Evolutionary conservation across 225 moss, liverwort and hornwort genomes (phyloP).

Genomic region (Polytrichum commune): DNA sequence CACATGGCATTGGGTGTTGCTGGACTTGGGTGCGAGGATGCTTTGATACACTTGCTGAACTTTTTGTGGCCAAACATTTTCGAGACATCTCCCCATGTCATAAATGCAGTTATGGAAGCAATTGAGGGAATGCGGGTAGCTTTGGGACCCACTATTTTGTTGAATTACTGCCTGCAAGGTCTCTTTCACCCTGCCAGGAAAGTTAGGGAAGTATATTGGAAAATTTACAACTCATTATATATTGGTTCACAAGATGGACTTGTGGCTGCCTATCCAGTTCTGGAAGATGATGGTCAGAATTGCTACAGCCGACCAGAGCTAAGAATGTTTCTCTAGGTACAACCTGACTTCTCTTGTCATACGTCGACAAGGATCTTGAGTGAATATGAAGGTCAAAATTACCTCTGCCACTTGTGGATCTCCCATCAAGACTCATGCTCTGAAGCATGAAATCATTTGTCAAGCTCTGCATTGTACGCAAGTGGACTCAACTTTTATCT

Average conservation of each 20-base stretch:
- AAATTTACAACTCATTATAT: slow-evolving; percentile 94
- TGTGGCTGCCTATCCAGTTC: slow-evolving; percentile 88
- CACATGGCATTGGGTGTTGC: slow-evolving; percentile 98
- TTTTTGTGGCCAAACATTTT: slow-evolving; percentile 98
- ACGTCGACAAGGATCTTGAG: slow-evolving; percentile 9
- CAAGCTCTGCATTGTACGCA: slow-evolving; percentile 14
- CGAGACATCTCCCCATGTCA: slow-evolving; percentile 99
- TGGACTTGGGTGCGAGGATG: slow-evolving; percentile 97
- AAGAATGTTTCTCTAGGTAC: slow-evolving; percentile 80
- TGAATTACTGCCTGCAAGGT: slow-evolving; percentile 94
- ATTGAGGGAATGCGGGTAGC: slow-evolving; percentile 99
- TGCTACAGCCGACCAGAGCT: slow-evolving; percentile 97
- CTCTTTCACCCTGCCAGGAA: slow-evolving; percentile 97
- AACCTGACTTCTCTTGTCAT: slow-evolving; percentile 4
- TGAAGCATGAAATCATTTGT: too few species aligned
- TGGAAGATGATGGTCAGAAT: slow-evolving; percentile 88
- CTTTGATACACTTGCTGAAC: slow-evolving; percentile 89
- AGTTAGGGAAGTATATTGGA: slow-evolving; percentile 99
- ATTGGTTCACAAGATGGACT: slow-evolving; percentile 97
- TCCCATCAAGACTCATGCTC: slow-evolving; percentile 1
- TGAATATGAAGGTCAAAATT: slow-evolving; percentile 12
- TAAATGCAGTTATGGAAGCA: slow-evolving; percentile 99
- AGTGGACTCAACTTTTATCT: slow-evolving; percentile 18
- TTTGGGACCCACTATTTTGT: slow-evolving; percentile 84
- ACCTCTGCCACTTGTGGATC: background rate